Percentiles rank a stretch among this genome's conserved stretches.
These are phyloP conservation scores for Millerago galiae DNA, from an alignment of 805 yeast species.

Conservation along the genomic window DNA sequence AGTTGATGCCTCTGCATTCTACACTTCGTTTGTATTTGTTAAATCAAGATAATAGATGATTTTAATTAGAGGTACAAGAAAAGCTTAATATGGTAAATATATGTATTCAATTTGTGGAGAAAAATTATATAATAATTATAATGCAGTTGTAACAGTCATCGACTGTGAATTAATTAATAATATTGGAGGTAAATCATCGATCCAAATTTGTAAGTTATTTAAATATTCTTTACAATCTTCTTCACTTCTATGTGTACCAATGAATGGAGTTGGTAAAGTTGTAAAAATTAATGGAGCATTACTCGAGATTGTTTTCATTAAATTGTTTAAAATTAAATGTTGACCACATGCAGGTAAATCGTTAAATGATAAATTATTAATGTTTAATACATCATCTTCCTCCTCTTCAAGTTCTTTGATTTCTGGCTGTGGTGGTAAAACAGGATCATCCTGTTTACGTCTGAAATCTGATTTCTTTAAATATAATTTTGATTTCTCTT, in stretches of 20 bases:
- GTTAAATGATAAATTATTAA: conserved; percentile 53
- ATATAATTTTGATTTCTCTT: neutral
- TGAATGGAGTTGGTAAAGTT: conserved; percentile 82
- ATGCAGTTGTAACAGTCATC: conserved; percentile 92
- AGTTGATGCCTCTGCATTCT: conserved; percentile 81
- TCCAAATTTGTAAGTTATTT: conserved; percentile 71
- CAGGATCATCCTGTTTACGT: conserved; percentile 2
- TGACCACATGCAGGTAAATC: conserved; percentile 91
- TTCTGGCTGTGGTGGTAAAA: neutral
- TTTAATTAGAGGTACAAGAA: neutral
- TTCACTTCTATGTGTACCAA: conserved; percentile 72
- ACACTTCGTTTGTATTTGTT: conserved; percentile 77
- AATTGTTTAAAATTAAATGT: conserved; percentile 78
- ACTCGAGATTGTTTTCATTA: conserved; percentile 63
- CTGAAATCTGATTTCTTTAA: neutral
- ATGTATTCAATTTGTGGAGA: neutral
- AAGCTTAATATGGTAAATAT: neutral
- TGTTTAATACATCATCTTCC: conserved; percentile 24
- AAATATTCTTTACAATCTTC: conserved; percentile 69
- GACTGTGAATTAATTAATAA: conserved; percentile 84
- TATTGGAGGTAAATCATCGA: conserved; percentile 76
- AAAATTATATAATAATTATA: conserved; percentile 32
- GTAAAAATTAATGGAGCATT: conserved; percentile 74
- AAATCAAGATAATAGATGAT: conserved; percentile 29
- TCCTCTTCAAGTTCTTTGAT: neutral